Base-by-base conservation (phyloP, 805 yeast genomes). In the Candida glaebosa region DNA sequence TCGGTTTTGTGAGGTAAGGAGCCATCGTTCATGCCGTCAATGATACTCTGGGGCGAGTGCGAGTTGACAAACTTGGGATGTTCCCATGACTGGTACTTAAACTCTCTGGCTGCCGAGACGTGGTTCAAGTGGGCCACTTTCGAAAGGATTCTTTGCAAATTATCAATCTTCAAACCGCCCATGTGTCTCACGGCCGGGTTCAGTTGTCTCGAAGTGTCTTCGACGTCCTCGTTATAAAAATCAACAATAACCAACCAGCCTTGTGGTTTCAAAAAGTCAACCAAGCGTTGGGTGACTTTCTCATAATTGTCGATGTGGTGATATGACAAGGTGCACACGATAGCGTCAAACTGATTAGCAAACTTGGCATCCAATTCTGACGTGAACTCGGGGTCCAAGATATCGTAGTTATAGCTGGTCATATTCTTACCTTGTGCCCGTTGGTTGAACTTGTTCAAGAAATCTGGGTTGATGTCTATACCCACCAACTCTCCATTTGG, bases 231-330 rank as follows among this genome's bases (percentile, higher is more conserved):
- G 38, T 69, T 70, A 48, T 64, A 67, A 42, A 69, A 67, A 42
- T 71, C 76, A 17, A 64, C 40, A 9, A 69, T 56, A 30, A 63
- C 54, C 19, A 70, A 47, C 49, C 54, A 51, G 2, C 75, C 76
- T 3, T 59, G 60, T 0, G 57, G 55, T 12, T 46, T 54, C 42
- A 71, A 56, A 42, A 69, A 63, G 4, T 58, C 48, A 6, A 58
- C 54, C 43, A 71, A 48, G 42, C 56, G 57, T 43, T 46, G 45
- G 8, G 69, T 60, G 7, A 66, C 58, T 2, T 48, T 50, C 15
- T 52, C 50, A 38, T 63, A 58, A 37, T 63, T 53, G 9, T 61
- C 54, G 12, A 71, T 44, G 45, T 71, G 76, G 45, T 71, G 75
- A 44, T 60, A 69, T 1, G 71, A 51, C 16, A 67, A 49, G 2